These are phyloP conservation scores for Metschnikowia baotianmanensis DNA, from an alignment of 805 yeast species.

Conservation along the genomic window DNA sequence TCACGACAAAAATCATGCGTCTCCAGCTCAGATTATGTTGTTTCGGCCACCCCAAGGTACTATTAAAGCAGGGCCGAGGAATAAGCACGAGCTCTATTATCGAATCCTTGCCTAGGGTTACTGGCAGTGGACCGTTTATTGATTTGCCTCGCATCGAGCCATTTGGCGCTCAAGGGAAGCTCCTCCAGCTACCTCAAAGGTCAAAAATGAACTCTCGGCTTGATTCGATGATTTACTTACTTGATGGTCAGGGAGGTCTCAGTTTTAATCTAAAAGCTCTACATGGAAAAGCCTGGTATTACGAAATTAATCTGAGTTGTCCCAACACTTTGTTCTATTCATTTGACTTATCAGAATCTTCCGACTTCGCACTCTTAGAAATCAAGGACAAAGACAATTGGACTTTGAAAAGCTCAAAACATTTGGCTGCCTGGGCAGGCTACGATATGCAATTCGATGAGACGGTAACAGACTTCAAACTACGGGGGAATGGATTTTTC, in stretches of 20 bases:
- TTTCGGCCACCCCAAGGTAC: too few species aligned
- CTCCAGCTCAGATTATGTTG: too few species aligned
- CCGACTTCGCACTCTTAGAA: conserved; percentile 5
- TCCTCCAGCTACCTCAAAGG: conserved; percentile 12
- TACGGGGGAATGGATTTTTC: conserved; percentile 9
- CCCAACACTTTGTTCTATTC: conserved; percentile 12
- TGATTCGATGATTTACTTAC: conserved; percentile 6
- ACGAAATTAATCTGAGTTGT: conserved; percentile 9
- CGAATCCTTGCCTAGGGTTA: conserved; percentile 7
- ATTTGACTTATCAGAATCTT: conserved; percentile 3
- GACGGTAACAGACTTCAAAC: neutral
- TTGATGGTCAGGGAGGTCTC: conserved; percentile 7
- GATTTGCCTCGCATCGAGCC: conserved; percentile 11
- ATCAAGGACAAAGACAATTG: conserved; percentile 9
- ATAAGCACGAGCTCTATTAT: too few species aligned
- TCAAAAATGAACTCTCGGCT: conserved; percentile 9
- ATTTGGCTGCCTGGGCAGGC: conserved; percentile 16
- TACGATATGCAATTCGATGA: conserved; percentile 7
- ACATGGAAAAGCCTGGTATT: conserved; percentile 12
- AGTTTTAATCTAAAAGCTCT: conserved; percentile 5
- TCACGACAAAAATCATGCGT: too few species aligned
- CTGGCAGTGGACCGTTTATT: conserved; percentile 17
- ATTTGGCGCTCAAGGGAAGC: conserved; percentile 8
- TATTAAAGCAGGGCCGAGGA: too few species aligned
- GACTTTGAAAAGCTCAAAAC: conserved; percentile 3